Conservation (phyloP, 495 filamentous ascomycete genomes). For the Xylaria nigripes region DNA sequence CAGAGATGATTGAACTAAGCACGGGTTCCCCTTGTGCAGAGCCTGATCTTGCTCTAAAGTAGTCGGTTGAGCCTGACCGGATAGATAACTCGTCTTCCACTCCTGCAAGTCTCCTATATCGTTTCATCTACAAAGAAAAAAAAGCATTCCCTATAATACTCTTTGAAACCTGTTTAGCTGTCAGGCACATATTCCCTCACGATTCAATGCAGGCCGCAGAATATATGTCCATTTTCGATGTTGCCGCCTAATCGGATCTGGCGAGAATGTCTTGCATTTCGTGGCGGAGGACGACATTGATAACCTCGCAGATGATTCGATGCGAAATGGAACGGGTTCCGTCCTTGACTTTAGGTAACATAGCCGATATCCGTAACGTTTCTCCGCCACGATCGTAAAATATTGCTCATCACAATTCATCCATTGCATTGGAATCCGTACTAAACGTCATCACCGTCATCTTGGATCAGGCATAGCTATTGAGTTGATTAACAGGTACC, state of each 20-base stretch:
- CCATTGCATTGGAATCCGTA: slow-evolving; percentile 8
- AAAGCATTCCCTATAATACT: slow-evolving; percentile 25
- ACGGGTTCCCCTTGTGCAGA: background rate
- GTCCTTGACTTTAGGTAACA: slow-evolving; percentile 24
- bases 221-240: slow-evolving; percentile 9
- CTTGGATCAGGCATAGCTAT: slow-evolving; percentile 18
- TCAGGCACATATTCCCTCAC: slow-evolving; percentile 1
- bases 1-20: too few species aligned
- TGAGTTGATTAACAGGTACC: slow-evolving; percentile 33
- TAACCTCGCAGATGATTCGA: slow-evolving; percentile 3
- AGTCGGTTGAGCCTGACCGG: background rate
- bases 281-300: background rate
- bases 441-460: slow-evolving; percentile 2
- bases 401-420: slow-evolving; percentile 10
- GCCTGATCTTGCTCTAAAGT: background rate
- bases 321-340: slow-evolving; percentile 2
- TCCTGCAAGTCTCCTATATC: slow-evolving; percentile 13
- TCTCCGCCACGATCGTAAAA: slow-evolving; percentile 22
- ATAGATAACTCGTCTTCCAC: slow-evolving; percentile 10
- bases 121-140: slow-evolving; percentile 16
- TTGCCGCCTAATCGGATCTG: slow-evolving; percentile 11
- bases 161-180: slow-evolving; percentile 21
- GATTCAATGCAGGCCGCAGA: background rate
- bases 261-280: slow-evolving; percentile 4
- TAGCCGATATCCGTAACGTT: slow-evolving; percentile 20